Evolutionary conservation across 78 protist genomes (phyloP), one percentile per base, ranked within the genome.

Genomic region (Pelomyxa schiedti): DNA sequence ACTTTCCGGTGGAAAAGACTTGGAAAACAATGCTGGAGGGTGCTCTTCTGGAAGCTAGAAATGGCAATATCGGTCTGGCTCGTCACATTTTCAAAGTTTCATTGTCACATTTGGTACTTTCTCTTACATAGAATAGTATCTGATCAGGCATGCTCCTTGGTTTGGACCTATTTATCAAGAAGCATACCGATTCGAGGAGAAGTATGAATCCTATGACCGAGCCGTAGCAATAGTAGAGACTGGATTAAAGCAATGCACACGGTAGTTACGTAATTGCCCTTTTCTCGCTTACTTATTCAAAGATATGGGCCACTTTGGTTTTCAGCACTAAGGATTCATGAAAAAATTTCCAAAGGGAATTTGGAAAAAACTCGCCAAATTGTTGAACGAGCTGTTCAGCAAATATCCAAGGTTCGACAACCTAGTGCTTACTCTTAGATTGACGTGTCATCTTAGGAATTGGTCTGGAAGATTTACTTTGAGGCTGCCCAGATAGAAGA

Each of bases 241-340:
- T 8, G 95, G 94, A 22, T 73, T 90, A 8, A 83, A 77, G 40
- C 79, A 77, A 47, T 78, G 83, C 32, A 65, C 69, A 4, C 7
- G 69, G 35, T 7, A 7, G 43, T 8, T 7, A 7, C 35, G 43
- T 4, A 8, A 36, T 7, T 65, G 7, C 7, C 30, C 30, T 65
- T 38, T 4, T 4, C 30, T 7, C n/a, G n/a, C n/a, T n/a, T n/a
- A 67, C 53, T 24, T 5, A 72, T 67, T 36, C 84, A 69, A 35
- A 83, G 81, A 47, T 92, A 91, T 47, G 95, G 94, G 7, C 95
- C 95, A 40, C 82, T 92, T 0, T 90, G 90, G 87, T 90, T 92
- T 76, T 28, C 65, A 32, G 84, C 83, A 28, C 22, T 92, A 35
- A 74, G 91, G 0, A 80, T 90, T 32, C 75, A 67, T 38, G 92